Evolutionary conservation across 306 rosid species (phyloP), one percentile per base, ranked within the genome.

Genomic region (Lotus japonicus): DNA sequence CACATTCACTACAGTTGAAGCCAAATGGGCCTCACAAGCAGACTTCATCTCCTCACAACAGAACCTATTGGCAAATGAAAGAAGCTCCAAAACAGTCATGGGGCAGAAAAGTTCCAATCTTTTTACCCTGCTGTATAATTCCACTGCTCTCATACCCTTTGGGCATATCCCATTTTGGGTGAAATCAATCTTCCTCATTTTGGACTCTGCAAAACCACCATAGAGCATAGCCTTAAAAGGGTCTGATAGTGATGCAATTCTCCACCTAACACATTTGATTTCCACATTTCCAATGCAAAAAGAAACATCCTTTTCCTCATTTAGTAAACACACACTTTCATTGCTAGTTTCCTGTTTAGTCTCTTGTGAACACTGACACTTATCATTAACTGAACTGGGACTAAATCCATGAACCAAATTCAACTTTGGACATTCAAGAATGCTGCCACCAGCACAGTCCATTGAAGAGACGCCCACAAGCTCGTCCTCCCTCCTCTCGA

Each of bases 401-500:
- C 64, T 74, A 70, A 48, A 83, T 66, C 96, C 92, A 52, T 45
- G 26, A 1, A 58, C 76, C 67, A 89, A 83, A 70, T 77, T 84
- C 58, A 80, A 56, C 76, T 77, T 79, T 9, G 96, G 92, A 68
- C 96, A 89, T 73, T 86, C 92, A 18, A 84, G 81, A 70, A 65
- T 50, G 18, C 64, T 81, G 14, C 91, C 91, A 45, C 82, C 90
- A 51, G 80, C 57, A 63, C 96, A 89, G 6, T 77, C 88, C 88
- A 84, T 50, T 7, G 83, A 66, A 5, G 84, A 78, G 4, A 74
- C 68, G 11, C 84, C 90, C 55, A 67, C 81, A 26, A 86, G 82
- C 74, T 89, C 96, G 71, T 84, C 90, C 78, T 86, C 92, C 66
- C 96, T 86, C 83, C 90, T 85, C 80, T 86, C 92, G 59, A 74